phyloP scores from a whole-genome alignment of 306 rosid genomes.

The Trichosanthes cucumerina region DNA sequence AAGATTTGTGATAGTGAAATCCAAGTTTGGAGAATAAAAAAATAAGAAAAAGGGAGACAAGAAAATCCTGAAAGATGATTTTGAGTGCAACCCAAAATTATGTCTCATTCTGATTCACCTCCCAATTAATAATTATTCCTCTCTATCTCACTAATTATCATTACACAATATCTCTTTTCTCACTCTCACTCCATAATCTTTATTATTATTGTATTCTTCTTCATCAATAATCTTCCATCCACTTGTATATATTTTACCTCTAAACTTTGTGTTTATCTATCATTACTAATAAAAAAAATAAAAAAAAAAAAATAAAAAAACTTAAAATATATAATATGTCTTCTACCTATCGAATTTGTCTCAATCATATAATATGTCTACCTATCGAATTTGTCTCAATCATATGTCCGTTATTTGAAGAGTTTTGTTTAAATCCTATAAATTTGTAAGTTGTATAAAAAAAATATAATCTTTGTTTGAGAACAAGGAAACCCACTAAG shows the following conservation, averaged over 20 bases:
- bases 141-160: background rate
- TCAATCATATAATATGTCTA: too few species aligned
- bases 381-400: too few species aligned
- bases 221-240: background rate
- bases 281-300: too few species aligned
- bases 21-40: background rate
- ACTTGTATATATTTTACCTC: background rate
- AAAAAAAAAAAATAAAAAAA: too few species aligned
- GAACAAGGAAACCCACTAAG: too few species aligned
- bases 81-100: background rate
- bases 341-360: too few species aligned
- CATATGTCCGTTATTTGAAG: too few species aligned
- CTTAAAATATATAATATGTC: too few species aligned
- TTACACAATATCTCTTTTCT: background rate
- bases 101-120: background rate
- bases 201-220: background rate
- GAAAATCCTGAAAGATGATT: conserved; percentile 5
- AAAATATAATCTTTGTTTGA: too few species aligned
- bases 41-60: background rate
- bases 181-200: background rate
- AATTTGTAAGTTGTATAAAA: too few species aligned
- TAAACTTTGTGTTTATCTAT: background rate
- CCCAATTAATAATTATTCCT: background rate
- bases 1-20: background rate
- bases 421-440: too few species aligned